Conservation (phyloP, 805 yeast genomes). For the Cyberlindnera bimundalis region DNA sequence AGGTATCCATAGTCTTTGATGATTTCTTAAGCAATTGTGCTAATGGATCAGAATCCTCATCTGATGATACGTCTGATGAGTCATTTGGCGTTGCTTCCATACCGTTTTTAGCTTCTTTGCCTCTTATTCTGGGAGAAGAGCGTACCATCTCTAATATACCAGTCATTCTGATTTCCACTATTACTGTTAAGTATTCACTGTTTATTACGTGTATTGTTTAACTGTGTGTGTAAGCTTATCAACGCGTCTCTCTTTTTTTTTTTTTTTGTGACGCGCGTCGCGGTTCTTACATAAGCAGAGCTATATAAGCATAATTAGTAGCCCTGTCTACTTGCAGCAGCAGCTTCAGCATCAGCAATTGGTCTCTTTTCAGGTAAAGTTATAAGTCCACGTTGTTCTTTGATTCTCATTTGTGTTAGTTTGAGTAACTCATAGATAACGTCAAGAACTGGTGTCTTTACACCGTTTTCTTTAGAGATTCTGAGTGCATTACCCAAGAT, state of each 20-base stretch:
- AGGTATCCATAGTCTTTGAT: not conserved
- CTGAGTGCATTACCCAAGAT: slow-evolving; percentile 63
- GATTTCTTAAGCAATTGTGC: not conserved
- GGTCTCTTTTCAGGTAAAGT: slow-evolving; percentile 43
- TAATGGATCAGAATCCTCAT: slow-evolving; percentile 8
- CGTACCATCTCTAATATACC: no score
- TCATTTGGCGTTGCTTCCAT: no score
- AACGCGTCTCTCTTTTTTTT: no score
- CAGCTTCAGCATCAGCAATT: slow-evolving; percentile 6
- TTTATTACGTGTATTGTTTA: no score
- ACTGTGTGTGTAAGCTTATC: no score
- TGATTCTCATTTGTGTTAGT: slow-evolving; percentile 57
- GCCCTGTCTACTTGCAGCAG: slow-evolving; percentile 4
- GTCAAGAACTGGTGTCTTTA: slow-evolving; percentile 58
- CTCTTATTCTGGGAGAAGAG: no score
- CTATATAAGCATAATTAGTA: slow-evolving; percentile 3
- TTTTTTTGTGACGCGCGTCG: no score
- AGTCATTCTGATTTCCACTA: no score
- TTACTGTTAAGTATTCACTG: no score
- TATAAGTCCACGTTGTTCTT: slow-evolving; percentile 51
- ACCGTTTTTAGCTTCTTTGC: no score
- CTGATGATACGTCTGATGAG: slow-evolving; percentile 3
- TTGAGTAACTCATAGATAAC: slow-evolving; percentile 56
- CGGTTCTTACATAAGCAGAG: no score
- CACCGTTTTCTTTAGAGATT: slow-evolving; percentile 43